A percentile compares a stretch with the other conserved stretches of the same genome.
Evolutionary conservation across 2,329 filamentous ascomycete species (phyloP).

Genomic region (Claviceps humidiphila): DNA sequence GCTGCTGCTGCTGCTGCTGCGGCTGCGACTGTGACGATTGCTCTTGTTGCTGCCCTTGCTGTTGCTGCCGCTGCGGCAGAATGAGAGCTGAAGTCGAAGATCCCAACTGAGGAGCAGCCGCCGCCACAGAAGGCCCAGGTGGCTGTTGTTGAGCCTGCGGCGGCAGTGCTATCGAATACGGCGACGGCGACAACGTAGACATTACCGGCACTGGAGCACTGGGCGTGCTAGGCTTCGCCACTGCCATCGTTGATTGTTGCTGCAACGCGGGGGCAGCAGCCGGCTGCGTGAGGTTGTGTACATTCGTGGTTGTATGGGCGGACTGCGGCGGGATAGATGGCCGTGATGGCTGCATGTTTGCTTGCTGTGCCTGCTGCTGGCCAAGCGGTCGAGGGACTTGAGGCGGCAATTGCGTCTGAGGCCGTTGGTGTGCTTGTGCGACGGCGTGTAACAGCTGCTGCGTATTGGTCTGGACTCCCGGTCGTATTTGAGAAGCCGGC

Average conservation of each 20-base stretch:
- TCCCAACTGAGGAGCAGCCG: neutral
- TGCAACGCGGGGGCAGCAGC: neutral
- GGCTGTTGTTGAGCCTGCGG: neutral
- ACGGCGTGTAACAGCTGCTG: conserved; percentile 19
- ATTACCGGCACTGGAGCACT: neutral
- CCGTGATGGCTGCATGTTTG: conserved; percentile 6
- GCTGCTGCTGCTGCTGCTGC: no score
- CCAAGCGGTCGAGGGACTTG: conserved; percentile 7
- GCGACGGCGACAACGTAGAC: neutral
- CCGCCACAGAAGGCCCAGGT: neutral
- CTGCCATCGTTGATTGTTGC: neutral
- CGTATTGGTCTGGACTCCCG: conserved; percentile 15
- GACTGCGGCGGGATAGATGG: conserved; percentile 2
- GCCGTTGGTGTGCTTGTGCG: conserved; percentile 11
- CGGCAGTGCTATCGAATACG: neutral
- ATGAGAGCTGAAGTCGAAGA: neutral
- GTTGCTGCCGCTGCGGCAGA: neutral
- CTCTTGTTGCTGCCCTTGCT: no score
- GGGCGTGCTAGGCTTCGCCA: neutral
- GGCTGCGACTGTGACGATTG: no score
- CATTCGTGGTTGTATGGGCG: neutral
- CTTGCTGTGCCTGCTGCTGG: conserved; percentile 11
- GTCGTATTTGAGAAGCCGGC: conserved; percentile 14
- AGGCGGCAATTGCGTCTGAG: conserved; percentile 17
- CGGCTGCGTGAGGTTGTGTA: neutral